Evolutionary conservation across 352 stramenopile genomes (phyloP).

Genomic region (Phytophthora nicotianae): DNA sequence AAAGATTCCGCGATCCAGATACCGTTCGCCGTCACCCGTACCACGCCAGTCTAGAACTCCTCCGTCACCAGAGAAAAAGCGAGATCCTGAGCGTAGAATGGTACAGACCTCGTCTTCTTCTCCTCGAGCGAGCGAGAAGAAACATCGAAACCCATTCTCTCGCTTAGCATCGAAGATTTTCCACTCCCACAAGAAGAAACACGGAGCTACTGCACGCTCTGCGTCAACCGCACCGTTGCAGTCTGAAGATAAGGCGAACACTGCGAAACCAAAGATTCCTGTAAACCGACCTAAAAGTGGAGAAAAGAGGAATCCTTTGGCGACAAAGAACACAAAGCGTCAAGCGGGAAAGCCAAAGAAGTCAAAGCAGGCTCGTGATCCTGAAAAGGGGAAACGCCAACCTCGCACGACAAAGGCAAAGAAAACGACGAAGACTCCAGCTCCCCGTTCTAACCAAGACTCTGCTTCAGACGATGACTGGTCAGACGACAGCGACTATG

Average conservation of each 20-base stretch:
- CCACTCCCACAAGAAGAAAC: slow-evolving; percentile 31
- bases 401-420: slow-evolving; percentile 5
- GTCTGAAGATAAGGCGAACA: not conserved
- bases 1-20: slow-evolving; percentile 9
- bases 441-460: slow-evolving; percentile 6
- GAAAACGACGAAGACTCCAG: slow-evolving; percentile 7
- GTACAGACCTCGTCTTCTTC: not conserved
- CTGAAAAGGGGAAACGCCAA: slow-evolving; percentile 8
- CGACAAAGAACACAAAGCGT: slow-evolving; percentile 8
- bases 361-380: slow-evolving; percentile 1
- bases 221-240: slow-evolving; percentile 3
- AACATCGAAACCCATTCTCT: slow-evolving; percentile 36
- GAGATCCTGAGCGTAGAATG: slow-evolving; percentile 23
- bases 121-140: slow-evolving; percentile 10
- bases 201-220: slow-evolving; percentile 4
- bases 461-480: slow-evolving; percentile 12
- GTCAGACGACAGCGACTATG: slow-evolving; percentile 25
- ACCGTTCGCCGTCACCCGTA: slow-evolving; percentile 27
- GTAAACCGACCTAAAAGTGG: slow-evolving; percentile 10
- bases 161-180: slow-evolving; percentile 40
- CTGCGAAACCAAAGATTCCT: slow-evolving; percentile 1
- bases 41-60: slow-evolving; percentile 4
- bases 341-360: slow-evolving; percentile 8
- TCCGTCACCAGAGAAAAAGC: slow-evolving; percentile 35
- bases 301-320: slow-evolving; percentile 10